Evolutionary conservation across 2,329 filamentous ascomycete genomes (phyloP), one percentile per base, ranked within the genome.

Genomic region (Trichophyton benhamiae): DNA sequence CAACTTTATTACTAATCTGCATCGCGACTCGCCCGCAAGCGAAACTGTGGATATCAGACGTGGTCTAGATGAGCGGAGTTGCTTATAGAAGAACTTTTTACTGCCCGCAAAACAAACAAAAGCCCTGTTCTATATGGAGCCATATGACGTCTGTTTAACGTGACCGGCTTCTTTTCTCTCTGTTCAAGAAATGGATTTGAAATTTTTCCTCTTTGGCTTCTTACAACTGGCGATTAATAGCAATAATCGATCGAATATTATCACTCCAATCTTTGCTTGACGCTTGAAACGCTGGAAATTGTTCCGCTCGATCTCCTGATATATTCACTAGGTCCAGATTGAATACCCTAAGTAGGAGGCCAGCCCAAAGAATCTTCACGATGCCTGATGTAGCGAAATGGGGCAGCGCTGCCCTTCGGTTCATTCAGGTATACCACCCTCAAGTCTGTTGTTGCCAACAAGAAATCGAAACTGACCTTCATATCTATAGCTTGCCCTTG

Each of bases 401-500:
- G 41, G 55, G 36, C 55, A 73, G 73, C 61, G 67, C 76, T 63
- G 72, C 70, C 69, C 72, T 78, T 48, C 72, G 77, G 48, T 72
- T 64, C 67, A 70, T 72, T 62, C 66, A 78, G 73, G 76, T 77
- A 70, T 63, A 71, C 57, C 20, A 36, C 33, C 2, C 5, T 30
- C 30, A 22, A 15, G 3, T 25, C 55, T 27, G 22, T 27, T 38
- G 22, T 15, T 42, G 41, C 36, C 13, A 17, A 30, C 44, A 53
- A 25, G 22, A 57, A 61, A 63, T 49, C 42, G 42, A 13, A 49
- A 58, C n/a, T 57, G 57, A 49, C 63, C 25, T 7, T 62, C 60
- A 4, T 15, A 27, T 17, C 25, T 53, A 15, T 65, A 86, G 82
- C 82, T 85, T 72, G 58, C 84, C 68, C 84, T 79, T 74, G 77